Evolutionary conservation across 2,329 filamentous ascomycete genomes (phyloP).

Genomic region (Chaetothyriales sp.): DNA sequence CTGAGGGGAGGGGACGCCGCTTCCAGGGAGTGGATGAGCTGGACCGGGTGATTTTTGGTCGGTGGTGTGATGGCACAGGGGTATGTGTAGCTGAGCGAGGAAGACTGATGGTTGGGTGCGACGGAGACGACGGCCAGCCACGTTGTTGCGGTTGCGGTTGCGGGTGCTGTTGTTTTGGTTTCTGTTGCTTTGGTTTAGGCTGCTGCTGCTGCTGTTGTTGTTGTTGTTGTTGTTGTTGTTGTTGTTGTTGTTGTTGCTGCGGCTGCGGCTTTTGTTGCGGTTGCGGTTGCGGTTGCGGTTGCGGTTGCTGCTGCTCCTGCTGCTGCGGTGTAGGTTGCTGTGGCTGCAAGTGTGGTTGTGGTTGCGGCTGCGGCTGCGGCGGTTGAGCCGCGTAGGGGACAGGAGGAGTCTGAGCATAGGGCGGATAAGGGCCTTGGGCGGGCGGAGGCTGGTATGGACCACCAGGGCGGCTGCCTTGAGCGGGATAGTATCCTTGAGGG

Average conservation of each 20-base stretch:
- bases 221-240: background rate
- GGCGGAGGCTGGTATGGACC: constrained; percentile 12
- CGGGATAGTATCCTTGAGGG: constrained; percentile 9
- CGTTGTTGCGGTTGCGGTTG: constrained; percentile 1
- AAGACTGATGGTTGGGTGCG: constrained; percentile 10
- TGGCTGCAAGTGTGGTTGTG: background rate
- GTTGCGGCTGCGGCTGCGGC: background rate
- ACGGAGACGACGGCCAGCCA: constrained; percentile 9
- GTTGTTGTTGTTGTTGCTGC: background rate
- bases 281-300: background rate
- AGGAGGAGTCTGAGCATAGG: constrained; percentile 14
- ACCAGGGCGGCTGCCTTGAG: constrained; percentile 2
- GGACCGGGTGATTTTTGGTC: constrained; percentile 2
- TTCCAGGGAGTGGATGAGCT: constrained; percentile 17
- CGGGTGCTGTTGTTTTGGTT: background rate
- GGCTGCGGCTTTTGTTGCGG: background rate
- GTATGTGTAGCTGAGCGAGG: constrained; percentile 12
- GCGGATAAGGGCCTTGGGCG: constrained; percentile 10
- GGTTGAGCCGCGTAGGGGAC: constrained; percentile 12
- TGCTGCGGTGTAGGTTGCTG: background rate
- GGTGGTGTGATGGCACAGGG: constrained; percentile 8
- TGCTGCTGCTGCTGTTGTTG: background rate
- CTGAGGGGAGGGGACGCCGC: constrained; percentile 4
- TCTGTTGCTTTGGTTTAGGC: background rate
- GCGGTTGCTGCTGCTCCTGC: background rate